These are phyloP conservation scores for Chrysoporthe puriensis DNA, from an alignment of 2,329 filamentous ascomycete genomes.

Conservation along the genomic window DNA sequence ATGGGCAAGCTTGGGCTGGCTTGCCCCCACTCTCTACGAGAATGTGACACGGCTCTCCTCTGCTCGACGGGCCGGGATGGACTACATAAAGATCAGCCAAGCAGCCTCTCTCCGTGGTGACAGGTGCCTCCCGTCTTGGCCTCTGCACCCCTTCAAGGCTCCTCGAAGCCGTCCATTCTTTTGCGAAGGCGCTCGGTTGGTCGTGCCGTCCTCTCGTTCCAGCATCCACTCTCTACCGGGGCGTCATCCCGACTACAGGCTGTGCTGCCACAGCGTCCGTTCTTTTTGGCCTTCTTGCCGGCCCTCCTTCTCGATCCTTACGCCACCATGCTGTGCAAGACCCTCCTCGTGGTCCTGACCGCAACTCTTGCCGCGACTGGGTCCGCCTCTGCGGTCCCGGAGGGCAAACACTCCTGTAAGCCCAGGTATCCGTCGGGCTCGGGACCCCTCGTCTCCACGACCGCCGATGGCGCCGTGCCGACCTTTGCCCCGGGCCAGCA, in stretches of 20 bases:
- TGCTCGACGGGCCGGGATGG: background rate
- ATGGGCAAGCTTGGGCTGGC: background rate
- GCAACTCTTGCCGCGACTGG: background rate
- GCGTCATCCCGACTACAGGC: background rate
- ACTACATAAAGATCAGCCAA: background rate
- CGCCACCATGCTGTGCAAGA: background rate
- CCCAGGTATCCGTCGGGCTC: background rate
- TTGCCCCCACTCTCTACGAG: background rate
- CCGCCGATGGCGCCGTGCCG: background rate
- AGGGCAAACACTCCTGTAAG: background rate
- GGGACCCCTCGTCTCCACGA: background rate
- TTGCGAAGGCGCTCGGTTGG: background rate
- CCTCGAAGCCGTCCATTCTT: conserved; percentile 1
- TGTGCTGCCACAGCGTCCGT: background rate
- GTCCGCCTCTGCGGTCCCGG: background rate
- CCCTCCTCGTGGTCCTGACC: background rate
- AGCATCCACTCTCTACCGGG: background rate
- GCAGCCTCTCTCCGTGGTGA: background rate
- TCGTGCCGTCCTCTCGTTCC: background rate
- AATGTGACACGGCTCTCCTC: background rate
- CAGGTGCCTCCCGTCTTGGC: background rate
- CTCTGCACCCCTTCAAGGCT: background rate
- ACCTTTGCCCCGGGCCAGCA: background rate
- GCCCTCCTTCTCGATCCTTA: background rate
- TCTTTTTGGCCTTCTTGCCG: background rate